Base-by-base conservation (phyloP, 805 yeast species). In the Wickerhamiella azymoides region DNA sequence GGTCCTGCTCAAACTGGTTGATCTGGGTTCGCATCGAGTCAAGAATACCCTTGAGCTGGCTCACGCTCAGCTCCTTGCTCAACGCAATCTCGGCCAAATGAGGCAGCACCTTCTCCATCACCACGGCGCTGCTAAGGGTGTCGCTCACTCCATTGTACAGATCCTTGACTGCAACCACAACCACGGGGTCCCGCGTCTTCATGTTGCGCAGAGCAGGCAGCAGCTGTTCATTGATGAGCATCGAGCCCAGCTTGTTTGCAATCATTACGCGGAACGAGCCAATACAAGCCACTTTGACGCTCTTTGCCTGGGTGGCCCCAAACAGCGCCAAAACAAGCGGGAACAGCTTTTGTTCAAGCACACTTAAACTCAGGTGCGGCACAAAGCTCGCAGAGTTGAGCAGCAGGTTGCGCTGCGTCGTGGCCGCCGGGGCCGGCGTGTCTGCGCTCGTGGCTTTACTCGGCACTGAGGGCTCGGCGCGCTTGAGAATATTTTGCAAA, bases 281-380 rank as follows among this genome's bases (percentile, higher is more conserved):
- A 49, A 77, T 77, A 17, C 70, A 66, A 11, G 58, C 70, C 14
- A 80, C 66, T 56, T 92, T 89, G 24, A 92, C 81, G 5, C 82
- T 76, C 28, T 88, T 67, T 25, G 92, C 76, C 0, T 88, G 84
- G 1, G 98, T 92, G 39, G 84, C 80, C 33, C 85, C 74, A 62
- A 89, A 92, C 7, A 84, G 71, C 39, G 70, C 72, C 39, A 84
- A 73, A 14, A 85, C 67, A 39, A 76, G 64, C 2, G 95, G 94
- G 59, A 83, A 76, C n/a, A 86, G 65, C 27, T 75, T 74, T 53
- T 77, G 79, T 53, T 89, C 85, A 47, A 86, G 70, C 16, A 78
- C 73, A 10, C 85, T 71, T 54, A 80, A 79, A 47, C 80, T 88
- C 40, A 79, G 64, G 39, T 71, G 66, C 7, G 63, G 69, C 2